Conservation (phyloP, 1,284 basidiomycete genomes). For the Phylloporus gajari region DNA sequence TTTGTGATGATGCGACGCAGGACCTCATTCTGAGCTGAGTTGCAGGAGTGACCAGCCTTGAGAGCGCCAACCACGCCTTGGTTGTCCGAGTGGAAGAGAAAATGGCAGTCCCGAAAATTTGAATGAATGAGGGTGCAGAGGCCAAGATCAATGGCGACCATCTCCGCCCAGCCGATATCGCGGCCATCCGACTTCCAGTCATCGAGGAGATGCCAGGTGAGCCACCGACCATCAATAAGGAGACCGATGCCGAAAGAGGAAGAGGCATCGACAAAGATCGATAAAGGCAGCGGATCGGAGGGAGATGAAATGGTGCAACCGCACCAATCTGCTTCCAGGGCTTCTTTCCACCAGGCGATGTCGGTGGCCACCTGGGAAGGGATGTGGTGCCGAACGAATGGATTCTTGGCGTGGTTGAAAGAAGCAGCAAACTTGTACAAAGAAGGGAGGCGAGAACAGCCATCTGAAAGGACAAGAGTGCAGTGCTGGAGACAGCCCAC, state of each 20-base stretch:
- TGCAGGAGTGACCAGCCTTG: slow-evolving; percentile 28
- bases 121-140: not conserved
- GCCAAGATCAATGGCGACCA: not conserved
- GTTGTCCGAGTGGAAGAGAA: slow-evolving; percentile 14
- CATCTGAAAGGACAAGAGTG: not conserved
- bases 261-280: not conserved
- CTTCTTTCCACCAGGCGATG: not conserved
- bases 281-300: not conserved
- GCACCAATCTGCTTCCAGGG: not conserved
- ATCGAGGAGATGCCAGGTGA: not conserved
- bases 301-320: not conserved
- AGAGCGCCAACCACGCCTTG: slow-evolving; percentile 12
- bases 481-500: not conserved
- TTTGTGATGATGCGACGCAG: slow-evolving; percentile 37
- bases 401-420: not conserved
- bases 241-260: not conserved
- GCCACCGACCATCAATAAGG: not conserved
- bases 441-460: not conserved
- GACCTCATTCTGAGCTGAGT: slow-evolving; percentile 38
- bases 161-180: not conserved
- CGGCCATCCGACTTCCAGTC: not conserved
- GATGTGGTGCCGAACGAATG: not conserved
- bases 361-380: not conserved
- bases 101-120: not conserved
- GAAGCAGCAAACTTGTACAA: not conserved